phyloP scores from a whole-genome alignment of 371 early-diverging fungal genomes.

The Circinella umbellata region DNA sequence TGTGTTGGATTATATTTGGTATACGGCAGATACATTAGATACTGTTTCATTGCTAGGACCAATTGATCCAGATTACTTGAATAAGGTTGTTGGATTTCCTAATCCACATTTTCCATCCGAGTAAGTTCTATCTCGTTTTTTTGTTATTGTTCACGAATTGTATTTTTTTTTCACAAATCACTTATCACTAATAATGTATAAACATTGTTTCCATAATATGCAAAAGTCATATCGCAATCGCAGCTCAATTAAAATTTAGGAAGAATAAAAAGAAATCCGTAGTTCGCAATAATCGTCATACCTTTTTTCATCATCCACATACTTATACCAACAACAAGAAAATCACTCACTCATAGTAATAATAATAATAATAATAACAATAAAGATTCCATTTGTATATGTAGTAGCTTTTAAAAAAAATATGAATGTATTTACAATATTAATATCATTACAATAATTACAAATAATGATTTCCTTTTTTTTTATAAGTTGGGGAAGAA shows the following conservation, averaged over 20 bases:
- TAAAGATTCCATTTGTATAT: background rate
- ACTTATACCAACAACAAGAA: conserved; percentile 2
- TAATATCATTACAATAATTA: background rate
- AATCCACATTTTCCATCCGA: conserved; percentile 94
- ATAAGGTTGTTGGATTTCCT: conserved; percentile 92
- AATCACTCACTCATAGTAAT: background rate
- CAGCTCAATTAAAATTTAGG: conserved; percentile 35
- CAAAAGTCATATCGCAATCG: conserved; percentile 59
- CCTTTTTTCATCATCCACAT: background rate
- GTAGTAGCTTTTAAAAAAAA: background rate
- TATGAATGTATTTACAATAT: background rate
- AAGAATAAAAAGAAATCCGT: background rate
- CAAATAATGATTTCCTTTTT: too few species aligned
- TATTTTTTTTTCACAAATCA: background rate
- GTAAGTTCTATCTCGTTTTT: conserved; percentile 45
- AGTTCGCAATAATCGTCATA: background rate
- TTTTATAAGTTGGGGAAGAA: background rate
- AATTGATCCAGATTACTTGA: conserved; percentile 83
- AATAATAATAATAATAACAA: background rate
- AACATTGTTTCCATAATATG: background rate
- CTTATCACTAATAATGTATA: background rate
- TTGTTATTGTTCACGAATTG: too few species aligned
- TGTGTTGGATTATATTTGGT: conserved; percentile 98
- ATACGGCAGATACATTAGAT: conserved; percentile 75
- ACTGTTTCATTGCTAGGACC: conserved; percentile 87